A percentile compares a stretch with the other conserved stretches of the same genome.
These are phyloP conservation scores for Apiospora arundinis DNA, from an alignment of 2,329 filamentous ascomycete species.

Conservation along the genomic window DNA sequence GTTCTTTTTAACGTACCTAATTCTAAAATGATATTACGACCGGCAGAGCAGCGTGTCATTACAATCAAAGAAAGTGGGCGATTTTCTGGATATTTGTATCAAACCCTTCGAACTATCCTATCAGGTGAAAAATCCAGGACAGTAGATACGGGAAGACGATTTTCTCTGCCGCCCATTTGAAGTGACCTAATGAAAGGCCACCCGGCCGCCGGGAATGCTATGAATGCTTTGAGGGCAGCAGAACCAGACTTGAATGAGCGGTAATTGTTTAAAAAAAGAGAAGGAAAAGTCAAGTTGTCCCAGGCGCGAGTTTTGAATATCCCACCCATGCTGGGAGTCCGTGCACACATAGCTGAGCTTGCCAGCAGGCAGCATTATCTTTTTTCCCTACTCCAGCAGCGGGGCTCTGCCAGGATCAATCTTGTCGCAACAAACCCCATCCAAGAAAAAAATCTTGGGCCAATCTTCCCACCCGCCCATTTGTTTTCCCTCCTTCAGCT, in stretches of 20 bases:
- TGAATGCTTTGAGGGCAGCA: constrained; percentile 35
- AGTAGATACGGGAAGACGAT: constrained; percentile 82
- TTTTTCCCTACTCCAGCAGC: not conserved
- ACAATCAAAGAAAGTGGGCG: not conserved
- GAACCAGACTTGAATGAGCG: constrained; percentile 37
- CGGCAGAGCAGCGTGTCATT: too few relatives aligned
- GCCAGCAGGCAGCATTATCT: constrained; percentile 2
- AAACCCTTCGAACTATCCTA: constrained; percentile 85
- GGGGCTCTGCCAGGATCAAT: not conserved
- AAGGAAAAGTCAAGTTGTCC: constrained; percentile 21
- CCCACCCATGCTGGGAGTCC: not conserved
- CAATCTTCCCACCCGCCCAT: constrained; percentile 26
- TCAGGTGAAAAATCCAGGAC: constrained; percentile 79
- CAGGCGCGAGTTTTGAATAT: not conserved
- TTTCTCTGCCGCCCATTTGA: constrained; percentile 43
- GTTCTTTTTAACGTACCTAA: not conserved
- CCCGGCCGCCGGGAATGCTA: constrained; percentile 41
- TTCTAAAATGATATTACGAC: not conserved
- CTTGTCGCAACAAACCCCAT: constrained; percentile 44
- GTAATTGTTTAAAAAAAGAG: constrained; percentile 31
- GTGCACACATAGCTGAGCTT: constrained; percentile 6
- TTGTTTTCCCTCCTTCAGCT: constrained; percentile 23
- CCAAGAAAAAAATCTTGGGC: constrained; percentile 36
- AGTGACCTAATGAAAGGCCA: constrained; percentile 41
- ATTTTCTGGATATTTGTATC: constrained; percentile 63